Evolutionary conservation across 192 early-diverging fungal species (phyloP).

Genomic region (Pilobolus umbonatus): DNA sequence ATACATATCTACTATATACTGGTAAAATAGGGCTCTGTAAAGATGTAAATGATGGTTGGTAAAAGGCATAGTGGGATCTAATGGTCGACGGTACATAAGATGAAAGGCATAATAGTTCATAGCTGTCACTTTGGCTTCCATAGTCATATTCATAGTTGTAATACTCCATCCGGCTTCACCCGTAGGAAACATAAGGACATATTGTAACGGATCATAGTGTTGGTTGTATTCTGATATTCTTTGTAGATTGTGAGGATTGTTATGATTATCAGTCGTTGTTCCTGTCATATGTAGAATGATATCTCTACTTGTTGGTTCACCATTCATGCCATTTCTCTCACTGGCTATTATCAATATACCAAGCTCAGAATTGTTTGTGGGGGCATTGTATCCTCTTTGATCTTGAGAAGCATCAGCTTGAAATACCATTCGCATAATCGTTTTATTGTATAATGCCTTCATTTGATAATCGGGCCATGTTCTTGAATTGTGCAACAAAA

Average conservation of each 20-base stretch:
- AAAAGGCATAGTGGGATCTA: no score
- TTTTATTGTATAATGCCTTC: no score
- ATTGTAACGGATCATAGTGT: neutral
- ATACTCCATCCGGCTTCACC: neutral
- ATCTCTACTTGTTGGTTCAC: neutral
- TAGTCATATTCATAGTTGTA: neutral
- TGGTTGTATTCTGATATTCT: neutral
- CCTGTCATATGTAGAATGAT: neutral
- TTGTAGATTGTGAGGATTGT: neutral
- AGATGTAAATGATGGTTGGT: neutral
- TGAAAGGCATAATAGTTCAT: neutral
- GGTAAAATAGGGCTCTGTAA: neutral
- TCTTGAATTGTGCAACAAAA: neutral
- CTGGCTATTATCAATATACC: neutral
- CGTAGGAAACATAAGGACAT: neutral
- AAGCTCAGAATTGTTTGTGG: neutral
- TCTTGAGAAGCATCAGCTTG: neutral
- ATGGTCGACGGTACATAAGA: neutral
- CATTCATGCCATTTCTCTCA: neutral
- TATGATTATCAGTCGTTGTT: no score
- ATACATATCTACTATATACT: neutral
- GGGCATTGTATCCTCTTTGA: neutral
- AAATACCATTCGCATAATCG: neutral
- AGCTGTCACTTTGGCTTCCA: neutral
- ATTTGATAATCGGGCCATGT: neutral